Base-by-base conservation (phyloP, 106 monocot genomes). In the Apostasia ramifera region DNA sequence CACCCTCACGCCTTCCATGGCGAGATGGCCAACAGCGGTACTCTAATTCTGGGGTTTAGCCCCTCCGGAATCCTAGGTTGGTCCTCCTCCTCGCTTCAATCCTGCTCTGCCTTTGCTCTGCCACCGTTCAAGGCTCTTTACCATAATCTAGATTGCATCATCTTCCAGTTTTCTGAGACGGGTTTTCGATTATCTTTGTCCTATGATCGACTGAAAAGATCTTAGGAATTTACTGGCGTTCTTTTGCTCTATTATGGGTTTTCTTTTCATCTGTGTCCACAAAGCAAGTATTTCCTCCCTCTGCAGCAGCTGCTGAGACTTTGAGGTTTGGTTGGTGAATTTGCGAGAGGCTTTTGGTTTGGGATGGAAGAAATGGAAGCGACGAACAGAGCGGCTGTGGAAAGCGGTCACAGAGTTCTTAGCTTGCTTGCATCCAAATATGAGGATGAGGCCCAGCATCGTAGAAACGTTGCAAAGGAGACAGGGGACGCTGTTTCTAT, bases 361-460 rank as follows among this genome's bases (percentile, higher is more conserved):
- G 10, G 62, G 72, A 97, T 97, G 95, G 95, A 92, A 69, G 86
- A 79, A 57, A 79, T 84, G 54, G 95, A 89, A 67, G 84, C 82
- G 69, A 86, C 89, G 8, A 84, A 92, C 52, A 80, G 80, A 53
- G 80, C 69, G 37, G 95, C 95, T 10, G 79, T 97, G 42, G 86
- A 89, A 74, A 82, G 82, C 69, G 79, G 88, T 58, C 66, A 92
- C 56, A 84, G 81, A 77, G 69, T 97, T 47, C 72, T 97, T 52
- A 86, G 51, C 66, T 55, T 55, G 8, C 80, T 82, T 42, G 76
- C 92, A 6, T 84, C 84, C n/a, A 73, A 80, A 44, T 71, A 80
- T 9, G 76, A 89, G 37, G 82, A 89, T 47, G 77, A 81, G 54
- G 60, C 74, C 60, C 79, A 86, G 58, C 54, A 63, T 44, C 76